Evolutionary conservation across 805 yeast species (phyloP).

Genomic region (Alloascoidea hylecoeti): DNA sequence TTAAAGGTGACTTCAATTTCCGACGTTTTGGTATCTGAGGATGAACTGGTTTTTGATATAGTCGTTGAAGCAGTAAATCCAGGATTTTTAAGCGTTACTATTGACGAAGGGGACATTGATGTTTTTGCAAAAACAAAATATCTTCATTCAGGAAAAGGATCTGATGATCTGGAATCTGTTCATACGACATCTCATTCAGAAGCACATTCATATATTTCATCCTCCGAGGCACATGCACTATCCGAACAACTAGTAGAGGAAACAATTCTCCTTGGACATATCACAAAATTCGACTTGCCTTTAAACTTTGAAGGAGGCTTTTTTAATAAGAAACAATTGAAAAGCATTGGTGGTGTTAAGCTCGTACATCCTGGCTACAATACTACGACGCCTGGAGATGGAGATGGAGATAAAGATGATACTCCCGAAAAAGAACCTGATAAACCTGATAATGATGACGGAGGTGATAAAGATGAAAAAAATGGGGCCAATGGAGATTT

Average conservation of each 20-base stretch:
- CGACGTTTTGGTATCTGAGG: conserved; percentile 67
- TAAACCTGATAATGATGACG: background rate
- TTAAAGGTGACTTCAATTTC: conserved; percentile 47
- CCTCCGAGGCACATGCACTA: too few relatives aligned
- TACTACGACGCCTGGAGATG: conserved; percentile 13
- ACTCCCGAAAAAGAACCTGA: conserved; percentile 5
- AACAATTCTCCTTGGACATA: conserved; percentile 67
- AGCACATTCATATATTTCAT: background rate
- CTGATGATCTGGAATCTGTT: conserved; percentile 1
- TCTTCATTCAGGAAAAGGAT: too few relatives aligned
- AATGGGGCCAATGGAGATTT: background rate
- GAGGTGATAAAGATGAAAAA: background rate
- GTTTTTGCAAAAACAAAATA: conserved; percentile 66
- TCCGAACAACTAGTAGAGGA: too few relatives aligned
- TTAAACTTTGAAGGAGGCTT: conserved; percentile 67
- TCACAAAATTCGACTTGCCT: conserved; percentile 54
- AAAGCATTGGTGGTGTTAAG: conserved; percentile 58
- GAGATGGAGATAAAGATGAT: conserved; percentile 4
- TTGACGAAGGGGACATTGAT: conserved; percentile 62
- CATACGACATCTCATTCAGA: background rate
- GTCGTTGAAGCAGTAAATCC: conserved; percentile 76
- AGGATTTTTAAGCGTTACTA: conserved; percentile 57
- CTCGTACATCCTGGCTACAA: conserved; percentile 56
- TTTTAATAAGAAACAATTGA: conserved; percentile 41
- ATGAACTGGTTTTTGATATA: conserved; percentile 72